Evolutionary conservation across 441 rosid genomes (phyloP).

Genomic region (Geranium incanum): DNA sequence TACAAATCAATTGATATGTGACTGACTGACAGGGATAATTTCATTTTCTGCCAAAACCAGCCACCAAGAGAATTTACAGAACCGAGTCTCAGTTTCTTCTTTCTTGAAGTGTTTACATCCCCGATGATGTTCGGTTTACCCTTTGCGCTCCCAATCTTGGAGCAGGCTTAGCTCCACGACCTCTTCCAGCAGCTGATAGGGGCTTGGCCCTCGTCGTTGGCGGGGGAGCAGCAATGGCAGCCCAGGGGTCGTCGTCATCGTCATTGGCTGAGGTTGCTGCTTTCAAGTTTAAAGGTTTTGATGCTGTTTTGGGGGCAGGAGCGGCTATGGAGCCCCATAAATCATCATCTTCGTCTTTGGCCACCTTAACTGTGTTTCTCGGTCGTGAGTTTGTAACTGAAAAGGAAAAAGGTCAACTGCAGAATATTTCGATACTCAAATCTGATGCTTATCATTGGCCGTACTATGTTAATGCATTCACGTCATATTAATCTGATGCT

Average conservation of each 20-base stretch:
- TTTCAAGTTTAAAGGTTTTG: slow-evolving; percentile 59
- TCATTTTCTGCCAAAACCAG: slow-evolving; percentile 1
- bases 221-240: slow-evolving; percentile 91
- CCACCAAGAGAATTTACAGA: slow-evolving; percentile 3
- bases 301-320: slow-evolving; percentile 57
- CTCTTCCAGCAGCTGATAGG: slow-evolving; percentile 55
- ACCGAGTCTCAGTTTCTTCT: neutral
- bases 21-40: neutral
- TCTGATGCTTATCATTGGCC: too few species aligned
- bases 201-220: slow-evolving; percentile 85
- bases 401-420: slow-evolving; percentile 1
- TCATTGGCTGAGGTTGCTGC: slow-evolving; percentile 36
- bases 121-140: slow-evolving; percentile 75
- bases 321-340: slow-evolving; percentile 98
- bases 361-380: slow-evolving; percentile 40
- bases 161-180: slow-evolving; percentile 69
- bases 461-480: too few species aligned
- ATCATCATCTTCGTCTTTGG: slow-evolving; percentile 63
- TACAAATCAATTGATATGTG: slow-evolving; percentile 3
- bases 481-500: too few species aligned
- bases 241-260: slow-evolving; percentile 91
- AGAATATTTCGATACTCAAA: too few species aligned
- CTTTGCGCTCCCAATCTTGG: slow-evolving; percentile 82
- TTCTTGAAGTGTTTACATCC: slow-evolving; percentile 32
- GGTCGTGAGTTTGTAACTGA: slow-evolving; percentile 56